phyloP scores from a whole-genome alignment of 2,329 filamentous ascomycete species.

The Phialophora expanda region DNA sequence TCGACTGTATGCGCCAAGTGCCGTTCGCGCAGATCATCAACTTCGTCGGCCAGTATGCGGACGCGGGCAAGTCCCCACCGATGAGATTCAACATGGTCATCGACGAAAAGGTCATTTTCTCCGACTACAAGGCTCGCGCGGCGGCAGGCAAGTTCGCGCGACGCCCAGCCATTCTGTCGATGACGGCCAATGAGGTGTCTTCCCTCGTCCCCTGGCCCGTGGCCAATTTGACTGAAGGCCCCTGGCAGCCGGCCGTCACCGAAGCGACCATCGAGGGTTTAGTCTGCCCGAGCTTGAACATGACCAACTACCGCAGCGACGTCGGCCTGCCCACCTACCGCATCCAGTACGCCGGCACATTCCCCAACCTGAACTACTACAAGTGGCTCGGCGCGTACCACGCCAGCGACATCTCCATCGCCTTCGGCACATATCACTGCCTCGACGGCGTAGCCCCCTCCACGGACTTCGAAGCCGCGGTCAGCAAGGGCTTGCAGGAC shows the following conservation, averaged over 20 bases:
- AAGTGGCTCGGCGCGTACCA: constrained; percentile 49
- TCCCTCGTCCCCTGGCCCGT: constrained; percentile 13
- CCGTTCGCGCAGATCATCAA: constrained; percentile 40
- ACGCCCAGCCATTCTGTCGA: constrained; percentile 22
- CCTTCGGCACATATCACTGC: constrained; percentile 37
- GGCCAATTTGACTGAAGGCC: constrained; percentile 16
- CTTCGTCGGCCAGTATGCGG: constrained; percentile 40
- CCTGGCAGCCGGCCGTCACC: constrained; percentile 4
- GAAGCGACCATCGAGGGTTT: not conserved
- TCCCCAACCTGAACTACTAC: constrained; percentile 48
- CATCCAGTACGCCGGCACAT: constrained; percentile 51
- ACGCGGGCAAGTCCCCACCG: constrained; percentile 20
- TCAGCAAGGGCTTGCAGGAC: constrained; percentile 40
- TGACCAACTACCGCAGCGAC: constrained; percentile 16
- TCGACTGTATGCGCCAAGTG: constrained; percentile 43
- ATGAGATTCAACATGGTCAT: constrained; percentile 37
- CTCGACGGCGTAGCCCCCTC: constrained; percentile 22
- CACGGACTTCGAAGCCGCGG: constrained; percentile 34
- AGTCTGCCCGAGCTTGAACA: constrained; percentile 6
- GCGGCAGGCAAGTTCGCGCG: constrained; percentile 29
- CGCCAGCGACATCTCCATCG: constrained; percentile 36
- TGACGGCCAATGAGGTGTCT: constrained; percentile 35
- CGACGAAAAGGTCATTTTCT: constrained; percentile 42
- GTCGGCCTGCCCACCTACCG: constrained; percentile 47
- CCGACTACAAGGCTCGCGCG: constrained; percentile 39